Conservation (phyloP, 1,139 yeast genomes). For the Protomyces macrosporus region DNA sequence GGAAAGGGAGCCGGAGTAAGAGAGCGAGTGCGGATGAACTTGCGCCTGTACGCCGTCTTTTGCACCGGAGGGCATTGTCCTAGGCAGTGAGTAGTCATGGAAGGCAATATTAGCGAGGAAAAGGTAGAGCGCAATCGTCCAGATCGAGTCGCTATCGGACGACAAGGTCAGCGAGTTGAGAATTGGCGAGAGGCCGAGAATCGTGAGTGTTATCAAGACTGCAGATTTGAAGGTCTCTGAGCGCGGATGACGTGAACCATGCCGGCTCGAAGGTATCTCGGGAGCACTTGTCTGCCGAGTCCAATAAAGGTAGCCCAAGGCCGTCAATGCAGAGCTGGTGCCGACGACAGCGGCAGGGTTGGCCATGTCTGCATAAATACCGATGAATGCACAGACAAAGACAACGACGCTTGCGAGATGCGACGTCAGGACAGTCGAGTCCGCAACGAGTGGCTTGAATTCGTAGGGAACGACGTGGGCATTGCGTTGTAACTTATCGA, state of each 20-base stretch:
- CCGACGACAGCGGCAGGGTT: conserved; percentile 39
- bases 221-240: conserved; percentile 54
- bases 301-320: conserved; percentile 43
- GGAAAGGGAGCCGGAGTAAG: conserved; percentile 57
- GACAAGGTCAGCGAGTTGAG: conserved; percentile 80
- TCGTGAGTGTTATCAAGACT: conserved; percentile 58
- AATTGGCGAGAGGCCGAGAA: conserved; percentile 80
- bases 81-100: conserved; percentile 52
- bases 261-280: conserved; percentile 25
- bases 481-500: conserved; percentile 71
- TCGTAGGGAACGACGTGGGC: conserved; percentile 63
- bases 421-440: conserved; percentile 61
- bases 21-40: conserved; percentile 20
- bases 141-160: conserved; percentile 88
- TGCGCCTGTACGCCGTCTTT: background rate
- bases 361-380: conserved; percentile 39
- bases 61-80: conserved; percentile 8
- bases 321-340: conserved; percentile 38
- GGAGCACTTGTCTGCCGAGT: conserved; percentile 24
- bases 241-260: background rate
- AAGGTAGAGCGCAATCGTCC: conserved; percentile 83
- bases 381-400: conserved; percentile 59
- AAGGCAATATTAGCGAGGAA: conserved; percentile 61
- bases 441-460: conserved; percentile 57
- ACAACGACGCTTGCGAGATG: conserved; percentile 59